Base-by-base conservation (phyloP, 1,139 yeast species). In the Taphrina betulina region DNA sequence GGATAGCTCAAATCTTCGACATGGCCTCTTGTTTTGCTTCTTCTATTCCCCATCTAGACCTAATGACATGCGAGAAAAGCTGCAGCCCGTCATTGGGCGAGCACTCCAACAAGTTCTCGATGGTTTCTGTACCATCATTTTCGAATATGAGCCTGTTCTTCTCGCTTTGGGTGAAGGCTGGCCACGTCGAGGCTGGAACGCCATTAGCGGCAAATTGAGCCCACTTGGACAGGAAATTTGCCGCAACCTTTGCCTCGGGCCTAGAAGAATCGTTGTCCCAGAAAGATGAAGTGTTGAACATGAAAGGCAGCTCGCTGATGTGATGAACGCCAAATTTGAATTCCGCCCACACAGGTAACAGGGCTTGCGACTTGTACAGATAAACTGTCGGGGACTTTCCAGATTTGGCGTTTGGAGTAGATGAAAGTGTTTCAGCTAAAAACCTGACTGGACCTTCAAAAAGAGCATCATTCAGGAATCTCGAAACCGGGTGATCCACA, bases 401-500 rank as follows among this genome's bases (percentile, higher is more conserved):
- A 3, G 46, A 16, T 36, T 40, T 50, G 37, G 38, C 48, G 14
- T 43, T 24, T 17, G 38, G 48, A 7, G 38, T 33, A 17, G 29
- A 19, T 8, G 45, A 8, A 20, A 40, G 20, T 7, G 40, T 31
- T 24, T 50, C 54, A 12, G 43, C 45, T 7, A 38, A 24, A 20
- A 50, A 50, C 10, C 44, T 14, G 20, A 40, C 46, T 12, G 54
- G 54, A 1, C 54, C 54, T 12, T 50, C 54, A 40, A 50, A 50
- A n/a, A 50, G 45, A 8, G 37, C 54, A 14, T 50, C 45, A 42
- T 50, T 45, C 8, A 50, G 36, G 26, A 50, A 19, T 10, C 45
- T 22, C 22, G 54, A 50, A 23, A 41, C 54, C 5, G 54, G 54
- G 20, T 50, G 54, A 7, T 23, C 20, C 17, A 29, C 43, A 20